Conservation (phyloP, 768 basidiomycete genomes). For the Mycena venus region DNA sequence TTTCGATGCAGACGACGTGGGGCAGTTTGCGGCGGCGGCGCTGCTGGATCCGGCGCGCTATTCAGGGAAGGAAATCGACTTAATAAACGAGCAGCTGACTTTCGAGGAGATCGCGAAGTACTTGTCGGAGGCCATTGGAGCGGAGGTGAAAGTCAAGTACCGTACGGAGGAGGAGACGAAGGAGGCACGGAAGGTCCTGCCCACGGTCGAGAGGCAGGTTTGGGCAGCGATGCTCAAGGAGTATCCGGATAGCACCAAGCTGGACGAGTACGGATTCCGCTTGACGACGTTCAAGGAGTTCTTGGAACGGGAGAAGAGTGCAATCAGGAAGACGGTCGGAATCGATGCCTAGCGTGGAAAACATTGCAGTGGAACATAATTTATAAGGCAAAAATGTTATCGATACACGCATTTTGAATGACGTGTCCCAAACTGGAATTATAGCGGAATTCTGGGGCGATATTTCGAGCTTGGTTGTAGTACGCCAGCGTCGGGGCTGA, state of each 20-base stretch:
- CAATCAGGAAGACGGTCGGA: conserved; percentile 16
- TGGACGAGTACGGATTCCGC: conserved; percentile 17
- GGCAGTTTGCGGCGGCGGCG: conserved; percentile 20
- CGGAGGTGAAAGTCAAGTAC: conserved; percentile 26
- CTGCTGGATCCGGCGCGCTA: conserved; percentile 21
- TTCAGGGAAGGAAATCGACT: conserved; percentile 13
- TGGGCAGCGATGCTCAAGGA: background rate
- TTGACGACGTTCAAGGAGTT: conserved; percentile 29
- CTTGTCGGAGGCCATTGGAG: conserved; percentile 9
- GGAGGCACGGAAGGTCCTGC: conserved; percentile 7
- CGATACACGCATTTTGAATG: too few species aligned
- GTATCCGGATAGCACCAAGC: conserved; percentile 1
- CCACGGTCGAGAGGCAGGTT: conserved; percentile 21
- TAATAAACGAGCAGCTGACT: conserved; percentile 18
- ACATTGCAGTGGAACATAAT: too few species aligned
- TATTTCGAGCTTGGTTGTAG: too few species aligned
- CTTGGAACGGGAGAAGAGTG: conserved; percentile 27
- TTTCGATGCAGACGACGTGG: conserved; percentile 28
- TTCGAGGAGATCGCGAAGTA: conserved; percentile 26
- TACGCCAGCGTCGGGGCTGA: too few species aligned
- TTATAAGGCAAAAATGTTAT: too few species aligned
- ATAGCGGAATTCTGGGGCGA: too few species aligned
- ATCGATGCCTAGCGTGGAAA: conserved; percentile 6
- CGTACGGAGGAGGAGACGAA: conserved; percentile 24
- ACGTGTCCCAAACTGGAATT: too few species aligned